These are phyloP conservation scores for Xylariaceae sp. DNA, from an alignment of 2,329 filamentous ascomycete genomes.

Conservation along the genomic window DNA sequence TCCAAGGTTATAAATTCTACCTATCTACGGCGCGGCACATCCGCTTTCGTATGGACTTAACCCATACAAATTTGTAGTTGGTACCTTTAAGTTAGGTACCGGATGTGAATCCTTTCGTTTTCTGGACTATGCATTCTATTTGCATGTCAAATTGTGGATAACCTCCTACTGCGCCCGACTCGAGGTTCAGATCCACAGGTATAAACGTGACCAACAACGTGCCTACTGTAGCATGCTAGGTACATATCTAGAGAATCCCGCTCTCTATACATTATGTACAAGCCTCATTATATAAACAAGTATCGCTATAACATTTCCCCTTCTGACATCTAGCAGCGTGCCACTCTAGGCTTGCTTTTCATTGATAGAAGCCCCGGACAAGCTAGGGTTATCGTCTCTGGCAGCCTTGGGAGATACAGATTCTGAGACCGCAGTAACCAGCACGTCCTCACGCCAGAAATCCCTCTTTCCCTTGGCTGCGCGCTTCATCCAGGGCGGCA, in stretches of 20 bases:
- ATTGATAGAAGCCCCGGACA: slow-evolving; percentile 3
- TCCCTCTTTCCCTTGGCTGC: slow-evolving; percentile 63
- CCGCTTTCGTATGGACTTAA: too few relatives aligned
- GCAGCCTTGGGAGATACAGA: not conserved
- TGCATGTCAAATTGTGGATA: too few relatives aligned
- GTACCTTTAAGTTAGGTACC: too few relatives aligned
- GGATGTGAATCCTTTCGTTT: too few relatives aligned
- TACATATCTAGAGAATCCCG: too few relatives aligned
- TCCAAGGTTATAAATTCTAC: too few relatives aligned
- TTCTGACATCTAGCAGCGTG: not conserved
- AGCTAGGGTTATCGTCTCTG: slow-evolving; percentile 8
- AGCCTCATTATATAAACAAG: slow-evolving; percentile 1
- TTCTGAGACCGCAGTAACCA: not conserved
- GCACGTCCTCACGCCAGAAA: slow-evolving; percentile 57
- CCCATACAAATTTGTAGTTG: too few relatives aligned
- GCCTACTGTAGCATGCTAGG: not conserved
- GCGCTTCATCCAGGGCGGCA: slow-evolving; percentile 70
- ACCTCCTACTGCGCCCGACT: too few relatives aligned
- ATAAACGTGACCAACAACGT: not conserved
- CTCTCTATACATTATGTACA: too few relatives aligned
- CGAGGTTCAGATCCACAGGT: too few relatives aligned
- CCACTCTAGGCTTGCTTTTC: slow-evolving; percentile 10
- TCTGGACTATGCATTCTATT: not conserved
- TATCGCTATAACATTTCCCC: too few relatives aligned
- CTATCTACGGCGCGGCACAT: too few relatives aligned